Conservation (phyloP, 257 asterid species). For the Mitragyna speciosa region DNA sequence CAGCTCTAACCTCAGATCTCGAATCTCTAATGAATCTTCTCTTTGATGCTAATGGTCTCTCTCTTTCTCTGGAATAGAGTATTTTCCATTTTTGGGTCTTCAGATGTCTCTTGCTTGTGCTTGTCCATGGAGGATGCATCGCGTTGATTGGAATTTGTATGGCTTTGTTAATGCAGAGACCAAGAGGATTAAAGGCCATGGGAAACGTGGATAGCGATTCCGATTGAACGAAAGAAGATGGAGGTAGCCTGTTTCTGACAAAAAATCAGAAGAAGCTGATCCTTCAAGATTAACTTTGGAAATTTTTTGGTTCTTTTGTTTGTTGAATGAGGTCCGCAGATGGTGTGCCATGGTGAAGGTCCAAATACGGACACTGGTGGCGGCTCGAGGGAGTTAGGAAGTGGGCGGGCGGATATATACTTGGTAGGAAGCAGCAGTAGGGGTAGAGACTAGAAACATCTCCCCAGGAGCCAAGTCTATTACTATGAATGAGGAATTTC, state of each 20-base stretch:
- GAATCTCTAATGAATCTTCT: too few relatives aligned
- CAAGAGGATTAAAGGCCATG: constrained; percentile 45
- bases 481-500: not conserved
- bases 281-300: not conserved
- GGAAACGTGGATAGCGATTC: constrained; percentile 39
- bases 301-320: constrained; percentile 3
- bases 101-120: not conserved
- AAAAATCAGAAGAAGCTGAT: not conserved
- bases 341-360: not conserved
- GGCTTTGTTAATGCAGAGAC: constrained; percentile 24
- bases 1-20: too few relatives aligned
- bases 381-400: too few relatives aligned
- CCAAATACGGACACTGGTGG: not conserved
- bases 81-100: too few relatives aligned
- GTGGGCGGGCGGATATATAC: too few relatives aligned
- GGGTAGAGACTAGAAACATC: too few relatives aligned
- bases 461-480: too few relatives aligned
- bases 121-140: too few relatives aligned
- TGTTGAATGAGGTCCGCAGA: not conserved
- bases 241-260: not conserved
- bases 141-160: not conserved
- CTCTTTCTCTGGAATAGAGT: too few relatives aligned
- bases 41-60: too few relatives aligned
- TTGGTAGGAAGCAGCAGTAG: too few relatives aligned
- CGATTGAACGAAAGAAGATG: constrained; percentile 14